These are phyloP conservation scores for Barnettozyma sucrosica DNA, from an alignment of 805 yeast species.

Conservation along the genomic window DNA sequence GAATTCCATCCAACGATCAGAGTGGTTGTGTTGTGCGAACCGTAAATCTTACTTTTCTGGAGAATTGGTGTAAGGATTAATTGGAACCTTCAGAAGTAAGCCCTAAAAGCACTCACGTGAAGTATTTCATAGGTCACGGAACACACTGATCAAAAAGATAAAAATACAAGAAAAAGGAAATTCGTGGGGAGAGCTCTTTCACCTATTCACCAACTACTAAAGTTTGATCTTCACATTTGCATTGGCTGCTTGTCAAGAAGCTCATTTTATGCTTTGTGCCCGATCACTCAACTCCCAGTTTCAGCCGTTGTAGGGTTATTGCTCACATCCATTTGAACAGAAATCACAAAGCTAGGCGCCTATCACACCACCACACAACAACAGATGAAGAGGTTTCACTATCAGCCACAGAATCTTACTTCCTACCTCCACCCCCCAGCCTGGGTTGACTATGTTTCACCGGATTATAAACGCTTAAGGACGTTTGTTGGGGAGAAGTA, in stretches of 20 bases:
- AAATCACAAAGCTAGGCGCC: too few relatives aligned
- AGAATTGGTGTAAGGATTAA: neutral
- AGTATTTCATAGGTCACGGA: neutral
- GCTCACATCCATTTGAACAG: neutral
- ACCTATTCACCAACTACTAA: neutral
- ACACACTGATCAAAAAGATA: conserved; percentile 4
- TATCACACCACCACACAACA: neutral
- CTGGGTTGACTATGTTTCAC: conserved; percentile 23
- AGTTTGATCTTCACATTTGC: neutral
- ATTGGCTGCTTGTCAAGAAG: neutral
- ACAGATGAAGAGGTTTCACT: conserved; percentile 2
- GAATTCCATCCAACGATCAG: neutral
- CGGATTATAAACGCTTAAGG: conserved; percentile 28
- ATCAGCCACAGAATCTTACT: conserved; percentile 14
- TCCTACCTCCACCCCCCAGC: conserved; percentile 18
- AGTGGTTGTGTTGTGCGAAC: neutral
- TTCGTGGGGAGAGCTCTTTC: too few relatives aligned
- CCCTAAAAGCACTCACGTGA: neutral
- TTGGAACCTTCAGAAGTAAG: neutral
- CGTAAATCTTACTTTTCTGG: neutral
- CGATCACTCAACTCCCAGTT: neutral
- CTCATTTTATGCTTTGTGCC: neutral
- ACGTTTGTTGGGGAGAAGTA: conserved; percentile 26
- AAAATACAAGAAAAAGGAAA: neutral
- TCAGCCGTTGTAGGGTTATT: neutral